Percentiles rank a stretch among this genome's conserved stretches.
Evolutionary conservation across 441 rosid species (phyloP).

Genomic region (Erysimum cheiri): DNA sequence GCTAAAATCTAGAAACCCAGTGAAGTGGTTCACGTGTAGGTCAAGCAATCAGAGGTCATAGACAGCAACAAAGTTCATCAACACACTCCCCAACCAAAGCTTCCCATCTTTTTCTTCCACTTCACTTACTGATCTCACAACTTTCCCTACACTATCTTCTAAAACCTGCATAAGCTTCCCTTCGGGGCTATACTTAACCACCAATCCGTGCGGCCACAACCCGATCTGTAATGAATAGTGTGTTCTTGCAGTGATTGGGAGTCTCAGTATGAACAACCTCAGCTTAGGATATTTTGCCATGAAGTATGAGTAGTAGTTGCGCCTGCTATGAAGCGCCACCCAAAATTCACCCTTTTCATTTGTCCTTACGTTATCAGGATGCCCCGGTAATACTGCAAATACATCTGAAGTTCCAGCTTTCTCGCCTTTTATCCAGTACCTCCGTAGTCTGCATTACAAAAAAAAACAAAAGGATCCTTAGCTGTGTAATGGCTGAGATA

Average conservation of each 20-base stretch:
- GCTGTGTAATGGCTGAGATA: not conserved
- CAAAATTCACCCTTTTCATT: conserved; percentile 86
- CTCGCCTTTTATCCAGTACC: conserved; percentile 87
- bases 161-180: conserved; percentile 72
- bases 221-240: conserved; percentile 64
- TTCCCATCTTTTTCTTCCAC: conserved; percentile 86
- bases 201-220: conserved; percentile 55
- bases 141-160: conserved; percentile 86
- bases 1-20: conserved; percentile 11
- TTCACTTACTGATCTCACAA: conserved; percentile 76
- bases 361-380: conserved; percentile 79
- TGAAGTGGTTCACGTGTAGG: conserved; percentile 5
- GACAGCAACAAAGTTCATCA: conserved; percentile 82
- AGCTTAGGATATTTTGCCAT: conserved; percentile 53
- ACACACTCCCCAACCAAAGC: conserved; percentile 91
- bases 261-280: conserved; percentile 67
- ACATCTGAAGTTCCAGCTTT: conserved; percentile 78
- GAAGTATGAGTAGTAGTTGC: conserved; percentile 50
- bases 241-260: conserved; percentile 64
- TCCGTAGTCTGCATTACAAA: conserved; percentile 55
- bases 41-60: conserved; percentile 44
- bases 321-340: conserved; percentile 76
- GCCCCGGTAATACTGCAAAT: conserved; percentile 75
- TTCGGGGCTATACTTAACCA: conserved; percentile 71
- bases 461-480: not conserved